Base-by-base conservation (phyloP, 2,329 filamentous ascomycete species). In the Pestalotiopsis sp. region DNA sequence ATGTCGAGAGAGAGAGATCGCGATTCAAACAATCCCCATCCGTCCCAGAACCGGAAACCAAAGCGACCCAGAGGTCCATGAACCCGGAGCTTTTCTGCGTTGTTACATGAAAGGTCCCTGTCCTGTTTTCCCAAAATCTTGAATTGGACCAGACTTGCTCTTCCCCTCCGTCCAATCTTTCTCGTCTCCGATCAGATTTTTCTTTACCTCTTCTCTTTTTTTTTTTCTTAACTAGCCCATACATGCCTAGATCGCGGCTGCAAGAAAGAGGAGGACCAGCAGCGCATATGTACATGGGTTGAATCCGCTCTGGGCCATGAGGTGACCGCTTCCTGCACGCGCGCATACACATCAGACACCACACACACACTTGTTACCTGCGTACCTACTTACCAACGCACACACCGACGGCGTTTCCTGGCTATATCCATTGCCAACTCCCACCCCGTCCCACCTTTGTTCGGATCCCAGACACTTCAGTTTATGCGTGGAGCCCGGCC, bases 391-490 rank as follows among this genome's bases (percentile, higher is more conserved):
- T n/a, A n/a, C n/a, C n/a, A 52, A 52, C 45, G 45, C 45, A 52
- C 20, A 52, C 45, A 52, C 45, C 45, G 45, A 52, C 45, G 45
- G 45, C 45, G 45, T 52, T 52, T 52, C 45, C 45, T 59, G 27
- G 23, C 57, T 59, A 59, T 59, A 59, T 59, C 57, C 57, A 59
- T 59, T 59, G 57, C 57, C 27, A 52, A 52, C 45, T 52, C 45
- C 45, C 31, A 36, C 57, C 57, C 57, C 27, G 57, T 59, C 27
- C 57, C 57, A 62, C 59, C 59, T 38, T 62, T 39, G 59, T 62
- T 36, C 59, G 12, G 31, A 62, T 39, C 59, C 59, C 31, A 36
- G 59, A 62, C 59, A 62, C 27, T 62, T 62, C 57, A 14, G 27
- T 62, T 62, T 12, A 62, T 62, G 59, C 59, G 36, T 36, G 57